Conservation (phyloP, 2,329 filamentous ascomycete species). For the Pyricularia pennisetigena region DNA sequence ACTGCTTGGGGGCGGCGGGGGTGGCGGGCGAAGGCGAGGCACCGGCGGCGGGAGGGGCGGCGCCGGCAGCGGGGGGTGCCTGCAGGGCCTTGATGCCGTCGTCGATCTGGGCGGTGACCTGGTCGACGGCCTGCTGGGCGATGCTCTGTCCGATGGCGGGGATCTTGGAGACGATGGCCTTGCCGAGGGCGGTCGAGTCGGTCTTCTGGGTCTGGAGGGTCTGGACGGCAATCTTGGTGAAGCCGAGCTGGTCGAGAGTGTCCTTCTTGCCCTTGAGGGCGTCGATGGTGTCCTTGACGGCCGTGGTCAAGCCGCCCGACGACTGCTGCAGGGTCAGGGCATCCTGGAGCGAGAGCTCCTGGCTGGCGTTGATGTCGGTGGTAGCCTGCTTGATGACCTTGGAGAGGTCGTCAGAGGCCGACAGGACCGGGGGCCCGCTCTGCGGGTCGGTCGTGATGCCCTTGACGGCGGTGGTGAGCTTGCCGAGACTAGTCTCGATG, state of each 20-base stretch:
- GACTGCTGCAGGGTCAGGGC: slow-evolving; percentile 14
- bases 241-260: slow-evolving; percentile 16
- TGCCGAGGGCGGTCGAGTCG: slow-evolving; percentile 21
- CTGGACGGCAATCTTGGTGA: slow-evolving; percentile 14
- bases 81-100: slow-evolving; percentile 11
- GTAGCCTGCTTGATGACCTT: slow-evolving; percentile 13
- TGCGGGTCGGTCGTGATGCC: background rate
- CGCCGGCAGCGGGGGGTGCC: background rate
- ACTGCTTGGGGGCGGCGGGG: no score
- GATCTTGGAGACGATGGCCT: slow-evolving; percentile 17
- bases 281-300: slow-evolving; percentile 13
- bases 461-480: slow-evolving; percentile 23
- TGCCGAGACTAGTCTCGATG: slow-evolving; percentile 48
- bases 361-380: slow-evolving; percentile 17
- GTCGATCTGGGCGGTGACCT: slow-evolving; percentile 14
- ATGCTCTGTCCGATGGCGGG: slow-evolving; percentile 17
- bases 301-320: slow-evolving; percentile 11
- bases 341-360: slow-evolving; percentile 15
- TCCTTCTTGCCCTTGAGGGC: slow-evolving; percentile 16
- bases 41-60: background rate
- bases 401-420: slow-evolving; percentile 2
- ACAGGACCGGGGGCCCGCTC: background rate
- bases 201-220: slow-evolving; percentile 16
- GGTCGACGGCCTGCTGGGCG: slow-evolving; percentile 15
- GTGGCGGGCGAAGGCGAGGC: no score